Evolutionary conservation across 1,284 basidiomycete genomes (phyloP).

Genomic region (Malassezia slooffiae): DNA sequence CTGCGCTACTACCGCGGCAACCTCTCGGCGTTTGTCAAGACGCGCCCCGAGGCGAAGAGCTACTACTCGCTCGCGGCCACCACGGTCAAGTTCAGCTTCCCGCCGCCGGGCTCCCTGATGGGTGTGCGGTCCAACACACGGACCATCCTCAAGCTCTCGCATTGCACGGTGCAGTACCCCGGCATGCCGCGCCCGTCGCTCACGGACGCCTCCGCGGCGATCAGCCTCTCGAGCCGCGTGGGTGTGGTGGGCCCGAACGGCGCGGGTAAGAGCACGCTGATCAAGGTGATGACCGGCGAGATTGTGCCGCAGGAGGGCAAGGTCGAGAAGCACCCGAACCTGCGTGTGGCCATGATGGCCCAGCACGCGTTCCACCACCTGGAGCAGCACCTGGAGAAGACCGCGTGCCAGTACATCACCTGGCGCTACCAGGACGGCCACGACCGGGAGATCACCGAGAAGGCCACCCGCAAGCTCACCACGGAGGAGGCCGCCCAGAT

Average conservation of each 20-base stretch:
- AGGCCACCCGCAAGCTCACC: conserved; percentile 75
- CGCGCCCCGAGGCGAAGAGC: conserved; percentile 85
- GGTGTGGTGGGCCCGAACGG: conserved; percentile 48
- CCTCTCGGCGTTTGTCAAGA: conserved; percentile 78
- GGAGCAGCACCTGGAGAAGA: conserved; percentile 46
- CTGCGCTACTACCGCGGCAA: conserved; percentile 92
- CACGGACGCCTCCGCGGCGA: conserved; percentile 75
- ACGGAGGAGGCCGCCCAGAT: conserved; percentile 71
- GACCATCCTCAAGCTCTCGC: conserved; percentile 83
- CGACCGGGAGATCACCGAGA: conserved; percentile 88
- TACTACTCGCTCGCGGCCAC: conserved; percentile 95
- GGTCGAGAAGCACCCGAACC: conserved; percentile 88
- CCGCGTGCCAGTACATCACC: conserved; percentile 52
- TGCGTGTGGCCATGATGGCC: conserved; percentile 94
- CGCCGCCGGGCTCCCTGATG: conserved; percentile 88
- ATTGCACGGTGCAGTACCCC: conserved; percentile 91
- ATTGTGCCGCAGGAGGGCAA: conserved; percentile 81
- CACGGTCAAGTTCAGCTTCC: conserved; percentile 91
- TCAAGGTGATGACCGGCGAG: conserved; percentile 91
- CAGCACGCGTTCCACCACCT: conserved; percentile 58
- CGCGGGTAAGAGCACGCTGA: conserved; percentile 63
- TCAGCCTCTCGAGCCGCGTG: conserved; percentile 61
- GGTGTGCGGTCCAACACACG: conserved; percentile 93
- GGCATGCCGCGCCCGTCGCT: conserved; percentile 73
- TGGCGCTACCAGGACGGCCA: conserved; percentile 99